Base-by-base conservation (phyloP, 1,284 basidiomycete genomes). In the Malassezia restricta region DNA sequence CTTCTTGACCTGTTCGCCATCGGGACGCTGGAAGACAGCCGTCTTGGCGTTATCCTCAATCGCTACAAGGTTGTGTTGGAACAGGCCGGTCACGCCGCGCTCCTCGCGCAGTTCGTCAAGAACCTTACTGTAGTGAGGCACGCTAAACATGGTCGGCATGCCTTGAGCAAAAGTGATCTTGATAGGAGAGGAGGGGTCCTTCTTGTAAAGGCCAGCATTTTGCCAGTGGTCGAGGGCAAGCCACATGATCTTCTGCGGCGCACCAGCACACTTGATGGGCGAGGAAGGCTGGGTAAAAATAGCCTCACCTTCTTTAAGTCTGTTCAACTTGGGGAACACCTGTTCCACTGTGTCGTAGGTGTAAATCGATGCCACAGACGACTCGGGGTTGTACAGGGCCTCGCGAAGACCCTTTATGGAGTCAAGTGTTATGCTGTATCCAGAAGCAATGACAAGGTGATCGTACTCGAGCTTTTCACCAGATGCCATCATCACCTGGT, bases 221-320 rank as follows among this genome's bases (percentile, higher is more conserved):
- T 58, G 60, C 68, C 68, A 70, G 54, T 63, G 54, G 54, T 70
- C 63, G n/a, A 63, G 40, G 0, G 66, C 66, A 14, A 68, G 43
- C 66, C 65, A 72, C 69, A 69, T 67, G 47, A 69, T 66, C 58
- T 75, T 76, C 53, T 75, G 78, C 58, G 76, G 76, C 24, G 76
- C 89, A 74, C 92, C 92, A 49, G 90, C 86, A 73, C 91, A 96
- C 76, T 96, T 96, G 74, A 96, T 81, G 24, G 88, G 77, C 20
- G 91, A 89, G n/a, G 84, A 82, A 29, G 91, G 92, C 74, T 96
- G 92, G 0, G 92, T 96, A 76, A 98, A 96, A 66, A 98, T 80
- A 2, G 91, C 90, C 49, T 83, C 82, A 15, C 88, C 90, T 5
- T 78, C 77, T 46, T 83, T 80, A 58, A 91, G 79, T 8, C 79